Evolutionary conservation across 352 stramenopile genomes (phyloP).

Genomic region (Globisporangium echinulatum): DNA sequence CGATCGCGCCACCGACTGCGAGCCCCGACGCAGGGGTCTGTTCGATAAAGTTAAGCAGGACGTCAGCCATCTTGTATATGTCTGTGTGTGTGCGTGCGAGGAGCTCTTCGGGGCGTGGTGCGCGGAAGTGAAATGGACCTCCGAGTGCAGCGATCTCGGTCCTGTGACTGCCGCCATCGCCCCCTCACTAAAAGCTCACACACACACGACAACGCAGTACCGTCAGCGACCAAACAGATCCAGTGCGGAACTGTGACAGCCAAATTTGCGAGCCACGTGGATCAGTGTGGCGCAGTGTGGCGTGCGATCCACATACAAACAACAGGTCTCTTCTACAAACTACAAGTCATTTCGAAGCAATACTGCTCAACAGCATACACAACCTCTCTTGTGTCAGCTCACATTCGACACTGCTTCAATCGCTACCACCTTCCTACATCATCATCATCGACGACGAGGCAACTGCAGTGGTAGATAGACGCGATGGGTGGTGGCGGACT

Average conservation of each 20-base stretch:
- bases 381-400: too few relatives aligned
- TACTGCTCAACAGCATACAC: too few relatives aligned
- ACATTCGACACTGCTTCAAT: too few relatives aligned
- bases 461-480: too few relatives aligned
- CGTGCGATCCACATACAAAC: background rate
- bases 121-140: constrained; percentile 14
- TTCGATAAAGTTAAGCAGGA: constrained; percentile 55
- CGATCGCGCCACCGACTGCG: constrained; percentile 59
- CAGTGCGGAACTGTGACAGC: too few relatives aligned
- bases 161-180: too few relatives aligned
- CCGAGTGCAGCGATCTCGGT: background rate
- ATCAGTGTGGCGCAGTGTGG: too few relatives aligned
- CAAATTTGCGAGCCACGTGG: too few relatives aligned
- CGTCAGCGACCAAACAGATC: too few relatives aligned
- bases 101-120: background rate
- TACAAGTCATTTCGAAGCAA: background rate
- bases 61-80: constrained; percentile 41
- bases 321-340: background rate
- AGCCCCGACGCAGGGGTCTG: constrained; percentile 54
- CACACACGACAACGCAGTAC: too few relatives aligned
- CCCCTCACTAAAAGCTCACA: too few relatives aligned
- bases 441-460: background rate
- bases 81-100: background rate
- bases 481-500: constrained; percentile 59
- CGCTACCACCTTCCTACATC: too few relatives aligned